Evolutionary conservation across 345 rosid species (phyloP).

Genomic region (Trapa bicornis): DNA sequence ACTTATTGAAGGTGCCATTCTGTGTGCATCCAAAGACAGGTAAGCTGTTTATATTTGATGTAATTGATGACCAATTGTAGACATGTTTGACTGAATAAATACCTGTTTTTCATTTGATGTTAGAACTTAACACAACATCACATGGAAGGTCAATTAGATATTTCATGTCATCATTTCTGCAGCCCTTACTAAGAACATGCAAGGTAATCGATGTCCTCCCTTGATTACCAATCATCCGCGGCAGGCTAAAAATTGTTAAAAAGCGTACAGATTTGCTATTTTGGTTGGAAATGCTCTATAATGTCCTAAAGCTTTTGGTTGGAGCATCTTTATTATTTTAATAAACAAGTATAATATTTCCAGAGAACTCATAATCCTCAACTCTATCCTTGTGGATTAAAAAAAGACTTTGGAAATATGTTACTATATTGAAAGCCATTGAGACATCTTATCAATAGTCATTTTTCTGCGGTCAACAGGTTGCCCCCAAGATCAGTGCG

Average conservation of each 20-base stretch:
- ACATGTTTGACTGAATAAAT: neutral
- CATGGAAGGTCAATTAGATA: slow-evolving; percentile 55
- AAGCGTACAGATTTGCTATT: no score
- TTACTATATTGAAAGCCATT: neutral
- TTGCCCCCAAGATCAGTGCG: no score
- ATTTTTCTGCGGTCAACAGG: no score
- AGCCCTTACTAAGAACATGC: slow-evolving; percentile 77
- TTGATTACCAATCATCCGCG: neutral
- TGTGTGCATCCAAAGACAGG: slow-evolving; percentile 96
- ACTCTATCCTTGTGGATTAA: no score
- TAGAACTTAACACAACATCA: slow-evolving; percentile 60
- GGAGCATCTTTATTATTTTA: no score
- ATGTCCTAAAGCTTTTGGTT: no score
- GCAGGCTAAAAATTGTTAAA: neutral
- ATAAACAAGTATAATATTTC: no score
- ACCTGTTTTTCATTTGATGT: slow-evolving; percentile 4
- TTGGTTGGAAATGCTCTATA: no score
- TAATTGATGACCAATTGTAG: slow-evolving; percentile 4
- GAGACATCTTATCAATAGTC: no score
- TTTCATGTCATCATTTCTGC: slow-evolving; percentile 78
- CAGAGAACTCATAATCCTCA: no score
- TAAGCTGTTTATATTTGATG: slow-evolving; percentile 1
- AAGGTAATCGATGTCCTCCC: slow-evolving; percentile 32
- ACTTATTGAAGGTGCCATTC: slow-evolving; percentile 92
- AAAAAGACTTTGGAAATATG: no score